Evolutionary conservation across 257 asterid genomes (phyloP).

Genomic region (Euphrasia confusa): DNA sequence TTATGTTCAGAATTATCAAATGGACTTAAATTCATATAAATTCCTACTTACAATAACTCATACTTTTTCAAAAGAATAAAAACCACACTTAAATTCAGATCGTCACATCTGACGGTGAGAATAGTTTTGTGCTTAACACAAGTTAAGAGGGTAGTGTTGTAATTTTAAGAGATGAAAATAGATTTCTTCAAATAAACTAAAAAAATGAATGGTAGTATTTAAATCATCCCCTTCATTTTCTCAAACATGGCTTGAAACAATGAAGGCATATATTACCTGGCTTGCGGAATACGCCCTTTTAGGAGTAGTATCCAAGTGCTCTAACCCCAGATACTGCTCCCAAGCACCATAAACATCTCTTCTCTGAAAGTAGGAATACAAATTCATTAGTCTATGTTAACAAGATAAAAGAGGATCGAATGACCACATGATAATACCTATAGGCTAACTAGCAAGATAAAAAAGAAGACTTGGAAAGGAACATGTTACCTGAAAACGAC

Average conservation of each 20-base stretch:
- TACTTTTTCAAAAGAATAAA: too few species aligned
- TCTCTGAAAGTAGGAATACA: constrained; percentile 39
- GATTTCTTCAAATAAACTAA: not conserved
- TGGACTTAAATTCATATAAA: too few species aligned
- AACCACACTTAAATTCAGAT: too few species aligned
- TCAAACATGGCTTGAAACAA: not conserved
- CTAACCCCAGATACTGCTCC: constrained; percentile 81
- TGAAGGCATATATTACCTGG: constrained; percentile 39
- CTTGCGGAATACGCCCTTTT: constrained; percentile 58
- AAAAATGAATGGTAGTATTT: not conserved
- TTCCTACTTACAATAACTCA: too few species aligned
- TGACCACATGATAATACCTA: constrained; percentile 7
- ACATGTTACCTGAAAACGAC: constrained; percentile 58
- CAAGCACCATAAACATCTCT: constrained; percentile 74
- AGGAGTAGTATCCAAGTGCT: constrained; percentile 66
- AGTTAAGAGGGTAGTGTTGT: not conserved
- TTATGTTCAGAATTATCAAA: too few species aligned
- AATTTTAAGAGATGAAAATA: not conserved
- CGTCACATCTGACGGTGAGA: too few species aligned
- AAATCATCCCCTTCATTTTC: not conserved
- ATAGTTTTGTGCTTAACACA: not conserved
- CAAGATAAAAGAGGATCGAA: constrained; percentile 10
- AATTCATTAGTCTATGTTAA: constrained; percentile 10
- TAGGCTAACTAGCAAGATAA: not conserved
- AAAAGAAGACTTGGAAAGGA: constrained; percentile 1